Conservation (phyloP, 495 filamentous ascomycete genomes). For the Thermothielavioides terrestris region DNA sequence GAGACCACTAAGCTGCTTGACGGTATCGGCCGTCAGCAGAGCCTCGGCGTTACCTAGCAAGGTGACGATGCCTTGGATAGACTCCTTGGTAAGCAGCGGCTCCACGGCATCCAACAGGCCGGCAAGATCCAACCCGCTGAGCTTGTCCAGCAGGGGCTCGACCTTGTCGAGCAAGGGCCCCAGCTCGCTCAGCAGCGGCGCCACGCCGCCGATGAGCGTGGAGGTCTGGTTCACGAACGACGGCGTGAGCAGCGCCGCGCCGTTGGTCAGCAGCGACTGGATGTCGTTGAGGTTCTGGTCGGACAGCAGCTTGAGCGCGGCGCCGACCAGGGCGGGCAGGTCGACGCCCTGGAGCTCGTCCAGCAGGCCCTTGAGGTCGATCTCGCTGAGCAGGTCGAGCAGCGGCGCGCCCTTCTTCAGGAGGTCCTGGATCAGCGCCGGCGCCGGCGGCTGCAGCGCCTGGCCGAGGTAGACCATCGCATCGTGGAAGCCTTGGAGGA, state of each 20-base stretch:
- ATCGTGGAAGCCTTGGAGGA: constrained; percentile 26
- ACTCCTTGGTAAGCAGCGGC: constrained; percentile 29
- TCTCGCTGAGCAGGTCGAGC: constrained; percentile 20
- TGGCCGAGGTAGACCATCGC: constrained; percentile 26
- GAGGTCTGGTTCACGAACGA: constrained; percentile 1
- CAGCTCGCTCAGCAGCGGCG: constrained; percentile 1
- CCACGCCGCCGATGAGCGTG: neutral
- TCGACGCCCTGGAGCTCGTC: constrained; percentile 1
- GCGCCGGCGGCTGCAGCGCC: constrained; percentile 26
- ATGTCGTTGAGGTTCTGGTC: constrained; percentile 4
- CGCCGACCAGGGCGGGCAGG: constrained; percentile 1
- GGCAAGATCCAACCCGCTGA: constrained; percentile 22
- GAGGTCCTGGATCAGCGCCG: constrained; percentile 19
- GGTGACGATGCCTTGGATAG: constrained; percentile 32
- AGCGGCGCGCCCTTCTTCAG: constrained; percentile 24
- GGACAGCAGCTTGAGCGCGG: neutral
- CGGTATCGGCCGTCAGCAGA: neutral
- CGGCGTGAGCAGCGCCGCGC: neutral
- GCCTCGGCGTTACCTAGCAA: constrained; percentile 15
- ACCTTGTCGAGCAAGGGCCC: constrained; percentile 12
- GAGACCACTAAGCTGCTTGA: neutral
- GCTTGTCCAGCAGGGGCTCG: constrained; percentile 23
- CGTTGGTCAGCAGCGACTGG: neutral
- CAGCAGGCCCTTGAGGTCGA: constrained; percentile 25
- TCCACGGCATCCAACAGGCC: constrained; percentile 16